Percentiles rank a stretch among this genome's conserved stretches.
phyloP scores from a whole-genome alignment of 2,329 filamentous ascomycete species.

The Septoria linicola region DNA sequence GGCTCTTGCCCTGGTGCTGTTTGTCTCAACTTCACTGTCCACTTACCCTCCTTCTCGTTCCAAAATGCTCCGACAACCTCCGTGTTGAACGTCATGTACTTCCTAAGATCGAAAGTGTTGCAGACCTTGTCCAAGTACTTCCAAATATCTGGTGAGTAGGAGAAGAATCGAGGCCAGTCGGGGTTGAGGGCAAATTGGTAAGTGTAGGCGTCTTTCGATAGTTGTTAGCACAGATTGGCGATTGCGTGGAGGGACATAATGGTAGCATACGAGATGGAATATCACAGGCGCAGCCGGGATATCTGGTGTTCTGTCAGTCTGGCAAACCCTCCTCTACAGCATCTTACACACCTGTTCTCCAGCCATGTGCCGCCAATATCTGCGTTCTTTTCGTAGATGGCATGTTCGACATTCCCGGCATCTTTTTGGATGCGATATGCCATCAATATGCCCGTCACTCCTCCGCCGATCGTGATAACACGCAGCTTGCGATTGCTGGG shows the following conservation, averaged over 20 bases:
- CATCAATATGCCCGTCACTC: constrained; percentile 49
- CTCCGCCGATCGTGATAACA: constrained; percentile 51
- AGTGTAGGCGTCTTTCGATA: constrained; percentile 15
- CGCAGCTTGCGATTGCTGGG: constrained; percentile 46
- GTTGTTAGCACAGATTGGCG: no score
- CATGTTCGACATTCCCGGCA: constrained; percentile 47
- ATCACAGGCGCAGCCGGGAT: constrained; percentile 45
- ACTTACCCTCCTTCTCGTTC: constrained; percentile 51
- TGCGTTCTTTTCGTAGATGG: constrained; percentile 51
- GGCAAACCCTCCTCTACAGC: background rate
- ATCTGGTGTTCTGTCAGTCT: constrained; percentile 8
- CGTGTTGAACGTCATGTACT: constrained; percentile 55
- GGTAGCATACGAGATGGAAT: constrained; percentile 39
- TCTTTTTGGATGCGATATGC: constrained; percentile 51
- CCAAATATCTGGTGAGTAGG: constrained; percentile 49
- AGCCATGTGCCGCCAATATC: constrained; percentile 49
- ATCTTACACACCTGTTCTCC: constrained; percentile 42
- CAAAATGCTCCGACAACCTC: constrained; percentile 50
- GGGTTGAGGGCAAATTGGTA: constrained; percentile 36
- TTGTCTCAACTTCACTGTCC: constrained; percentile 51
- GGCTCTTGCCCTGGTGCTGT: constrained; percentile 37
- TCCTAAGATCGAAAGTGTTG: constrained; percentile 50
- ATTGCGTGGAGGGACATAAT: background rate
- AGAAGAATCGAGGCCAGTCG: constrained; percentile 51
- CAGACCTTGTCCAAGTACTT: constrained; percentile 52